These are phyloP conservation scores for Russula compacta DNA, from an alignment of 768 basidiomycete species.

Conservation along the genomic window DNA sequence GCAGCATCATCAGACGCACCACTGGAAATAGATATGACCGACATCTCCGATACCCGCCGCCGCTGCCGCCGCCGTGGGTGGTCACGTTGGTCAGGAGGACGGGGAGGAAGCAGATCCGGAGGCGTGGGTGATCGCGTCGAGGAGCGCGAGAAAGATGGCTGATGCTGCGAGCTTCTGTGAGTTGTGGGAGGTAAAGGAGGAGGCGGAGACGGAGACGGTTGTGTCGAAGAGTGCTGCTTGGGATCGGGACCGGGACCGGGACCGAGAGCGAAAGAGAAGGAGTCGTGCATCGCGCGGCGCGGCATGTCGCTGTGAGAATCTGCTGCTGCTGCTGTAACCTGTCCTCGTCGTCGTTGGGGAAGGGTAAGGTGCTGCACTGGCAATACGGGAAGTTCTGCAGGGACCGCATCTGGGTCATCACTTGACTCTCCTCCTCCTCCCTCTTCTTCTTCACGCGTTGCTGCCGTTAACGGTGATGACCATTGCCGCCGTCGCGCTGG, in stretches of 20 bases:
- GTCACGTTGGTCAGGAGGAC: not conserved
- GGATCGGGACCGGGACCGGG: no score
- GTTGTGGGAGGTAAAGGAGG: not conserved
- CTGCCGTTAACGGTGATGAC: not conserved
- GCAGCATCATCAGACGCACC: slow-evolving; percentile 26
- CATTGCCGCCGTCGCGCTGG: not conserved
- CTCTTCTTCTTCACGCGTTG: not conserved
- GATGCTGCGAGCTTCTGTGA: not conserved
- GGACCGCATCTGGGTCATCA: not conserved
- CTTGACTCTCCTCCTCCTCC: not conserved
- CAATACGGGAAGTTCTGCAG: slow-evolving; percentile 5
- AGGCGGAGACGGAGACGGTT: not conserved
- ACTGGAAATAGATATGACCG: slow-evolving; percentile 34
- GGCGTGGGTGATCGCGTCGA: not conserved
- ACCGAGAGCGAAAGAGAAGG: not conserved
- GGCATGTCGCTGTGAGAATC: not conserved
- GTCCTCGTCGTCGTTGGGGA: not conserved
- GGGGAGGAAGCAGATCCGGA: not conserved
- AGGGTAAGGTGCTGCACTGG: not conserved
- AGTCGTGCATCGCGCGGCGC: not conserved
- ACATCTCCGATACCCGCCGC: slow-evolving; percentile 5
- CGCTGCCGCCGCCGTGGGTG: not conserved
- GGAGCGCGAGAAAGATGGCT: not conserved
- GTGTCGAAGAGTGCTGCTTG: not conserved
- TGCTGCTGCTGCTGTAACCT: not conserved